Conservation (phyloP, 2,329 filamentous ascomycete genomes). For the Ilyonectria robusta region DNA sequence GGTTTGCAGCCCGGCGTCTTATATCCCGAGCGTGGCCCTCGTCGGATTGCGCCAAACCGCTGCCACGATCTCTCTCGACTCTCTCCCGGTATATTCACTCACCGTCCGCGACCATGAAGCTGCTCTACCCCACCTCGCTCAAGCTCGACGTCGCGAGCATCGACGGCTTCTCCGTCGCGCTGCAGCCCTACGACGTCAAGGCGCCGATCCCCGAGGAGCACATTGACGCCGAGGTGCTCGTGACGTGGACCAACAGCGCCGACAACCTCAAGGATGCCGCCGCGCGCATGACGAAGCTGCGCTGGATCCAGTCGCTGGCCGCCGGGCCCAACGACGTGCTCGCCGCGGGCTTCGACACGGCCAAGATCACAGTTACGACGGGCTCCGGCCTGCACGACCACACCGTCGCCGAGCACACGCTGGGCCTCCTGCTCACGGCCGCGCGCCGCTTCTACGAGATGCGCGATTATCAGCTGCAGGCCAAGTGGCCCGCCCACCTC, state of each 20-base stretch:
- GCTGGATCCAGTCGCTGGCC: constrained; percentile 77
- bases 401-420: constrained; percentile 75
- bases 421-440: constrained; percentile 69
- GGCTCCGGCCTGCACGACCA: constrained; percentile 75
- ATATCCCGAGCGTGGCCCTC: constrained; percentile 30
- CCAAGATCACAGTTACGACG: constrained; percentile 68
- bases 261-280: constrained; percentile 72
- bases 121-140: constrained; percentile 77
- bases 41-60: background rate
- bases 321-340: constrained; percentile 78
- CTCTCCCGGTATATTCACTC: background rate
- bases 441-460: constrained; percentile 73
- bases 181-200: constrained; percentile 74
- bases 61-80: background rate
- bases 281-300: constrained; percentile 67
- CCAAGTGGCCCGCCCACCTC: constrained; percentile 72
- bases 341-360: constrained; percentile 69
- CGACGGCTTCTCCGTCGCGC: constrained; percentile 69
- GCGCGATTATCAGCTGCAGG: constrained; percentile 72
- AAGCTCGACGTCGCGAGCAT: constrained; percentile 68
- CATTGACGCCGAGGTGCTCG: constrained; percentile 71
- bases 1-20: constrained; percentile 19
- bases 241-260: constrained; percentile 74
- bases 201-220: constrained; percentile 68
- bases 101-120: constrained; percentile 64